These are phyloP conservation scores for Fusarium fracticaudum DNA, from an alignment of 2,329 filamentous ascomycete genomes.

Conservation along the genomic window DNA sequence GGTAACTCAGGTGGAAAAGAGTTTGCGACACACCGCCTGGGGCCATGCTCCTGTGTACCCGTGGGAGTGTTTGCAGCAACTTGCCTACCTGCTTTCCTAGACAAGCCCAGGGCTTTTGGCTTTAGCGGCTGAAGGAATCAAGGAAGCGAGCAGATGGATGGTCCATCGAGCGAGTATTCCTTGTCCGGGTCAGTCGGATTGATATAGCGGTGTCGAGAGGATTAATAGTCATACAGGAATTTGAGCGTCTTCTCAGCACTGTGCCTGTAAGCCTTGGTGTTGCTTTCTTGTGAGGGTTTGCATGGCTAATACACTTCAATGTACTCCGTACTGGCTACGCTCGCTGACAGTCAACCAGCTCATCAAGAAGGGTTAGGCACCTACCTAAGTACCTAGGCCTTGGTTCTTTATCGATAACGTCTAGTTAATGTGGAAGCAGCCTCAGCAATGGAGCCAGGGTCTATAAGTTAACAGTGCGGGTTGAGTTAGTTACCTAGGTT, in stretches of 20 bases:
- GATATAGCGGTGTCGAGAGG: conserved; percentile 14
- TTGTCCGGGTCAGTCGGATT: conserved; percentile 16
- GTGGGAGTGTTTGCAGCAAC: conserved; percentile 41
- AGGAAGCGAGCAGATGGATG: conserved; percentile 20
- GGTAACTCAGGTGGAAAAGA: conserved; percentile 2
- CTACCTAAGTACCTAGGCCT: neutral
- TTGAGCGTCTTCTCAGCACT: neutral
- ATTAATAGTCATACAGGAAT: neutral
- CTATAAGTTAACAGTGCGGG: neutral
- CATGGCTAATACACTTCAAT: neutral
- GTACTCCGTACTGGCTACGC: neutral
- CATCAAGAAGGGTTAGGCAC: conserved; percentile 11
- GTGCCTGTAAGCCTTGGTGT: neutral
- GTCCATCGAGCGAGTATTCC: conserved; percentile 14
- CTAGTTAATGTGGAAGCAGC: neutral
- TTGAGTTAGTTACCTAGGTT: neutral
- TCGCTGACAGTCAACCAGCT: neutral
- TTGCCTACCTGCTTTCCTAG: neutral
- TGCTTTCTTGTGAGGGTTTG: neutral
- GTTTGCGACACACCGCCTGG: conserved; percentile 40
- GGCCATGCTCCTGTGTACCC: conserved; percentile 32
- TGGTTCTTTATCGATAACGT: conserved; percentile 31
- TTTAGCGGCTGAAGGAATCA: conserved; percentile 35
- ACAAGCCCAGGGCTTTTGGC: conserved; percentile 9
- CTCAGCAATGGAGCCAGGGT: neutral